These are phyloP conservation scores for Hypoxylon rubiginosum DNA, from an alignment of 2,329 filamentous ascomycete genomes.

Conservation along the genomic window DNA sequence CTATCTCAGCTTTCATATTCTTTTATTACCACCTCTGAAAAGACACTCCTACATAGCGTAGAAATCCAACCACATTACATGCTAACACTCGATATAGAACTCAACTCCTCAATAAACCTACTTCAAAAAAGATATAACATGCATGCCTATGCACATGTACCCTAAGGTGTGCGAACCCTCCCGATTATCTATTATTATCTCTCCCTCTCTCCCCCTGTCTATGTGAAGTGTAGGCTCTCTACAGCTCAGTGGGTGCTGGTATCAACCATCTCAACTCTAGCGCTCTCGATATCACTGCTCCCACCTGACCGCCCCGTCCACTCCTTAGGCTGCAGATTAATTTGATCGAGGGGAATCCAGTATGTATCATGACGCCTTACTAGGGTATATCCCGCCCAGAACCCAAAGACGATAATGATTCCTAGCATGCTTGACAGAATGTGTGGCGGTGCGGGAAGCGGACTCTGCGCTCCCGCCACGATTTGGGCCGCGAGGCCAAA, in stretches of 20 bases:
- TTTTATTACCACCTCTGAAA: no score
- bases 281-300: slow-evolving; percentile 22
- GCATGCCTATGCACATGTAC: neutral
- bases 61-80: neutral
- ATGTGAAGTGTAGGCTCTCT: neutral
- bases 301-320: neutral
- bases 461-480: slow-evolving; percentile 44
- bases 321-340: slow-evolving; percentile 42
- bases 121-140: neutral
- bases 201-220: neutral
- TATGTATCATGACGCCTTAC: slow-evolving; percentile 32
- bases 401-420: slow-evolving; percentile 44
- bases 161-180: neutral
- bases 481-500: slow-evolving; percentile 52
- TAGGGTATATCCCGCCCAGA: slow-evolving; percentile 47
- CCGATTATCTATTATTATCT: neutral
- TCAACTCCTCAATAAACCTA: neutral
- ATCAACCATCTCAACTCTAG: neutral
- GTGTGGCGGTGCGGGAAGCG: slow-evolving; percentile 35
- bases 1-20: no score
- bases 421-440: slow-evolving; percentile 50
- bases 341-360: slow-evolving; percentile 44
- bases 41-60: no score
- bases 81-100: neutral
- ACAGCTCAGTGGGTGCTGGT: neutral